Percentiles rank a stretch among this genome's conserved stretches.
These are phyloP conservation scores for Musa schizocarpa DNA, from an alignment of 176 grass and related monocot genomes.

Conservation along the genomic window DNA sequence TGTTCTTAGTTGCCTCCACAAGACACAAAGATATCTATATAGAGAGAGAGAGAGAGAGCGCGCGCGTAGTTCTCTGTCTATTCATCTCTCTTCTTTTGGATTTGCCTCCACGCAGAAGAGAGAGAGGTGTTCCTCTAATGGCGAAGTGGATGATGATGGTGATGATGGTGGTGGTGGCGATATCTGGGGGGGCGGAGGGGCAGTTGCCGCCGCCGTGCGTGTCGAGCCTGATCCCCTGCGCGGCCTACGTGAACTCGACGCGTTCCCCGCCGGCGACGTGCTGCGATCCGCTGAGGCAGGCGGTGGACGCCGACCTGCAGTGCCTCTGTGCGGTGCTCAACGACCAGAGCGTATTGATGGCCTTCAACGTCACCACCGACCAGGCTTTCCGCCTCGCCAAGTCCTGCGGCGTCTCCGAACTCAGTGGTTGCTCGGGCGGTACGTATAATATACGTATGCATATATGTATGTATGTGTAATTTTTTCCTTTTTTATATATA, in stretches of 20 bases:
- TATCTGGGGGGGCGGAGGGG: background rate
- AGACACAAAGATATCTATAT: too few relatives aligned
- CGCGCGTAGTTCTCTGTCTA: too few relatives aligned
- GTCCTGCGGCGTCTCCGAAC: background rate
- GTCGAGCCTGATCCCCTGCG: background rate
- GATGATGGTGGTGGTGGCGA: background rate
- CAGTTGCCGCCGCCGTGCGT: background rate
- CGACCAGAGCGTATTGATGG: background rate
- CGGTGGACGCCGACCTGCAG: background rate
- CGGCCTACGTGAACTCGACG: slow-evolving; percentile 13
- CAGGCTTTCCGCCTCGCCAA: background rate
- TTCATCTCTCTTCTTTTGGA: too few relatives aligned
- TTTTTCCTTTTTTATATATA: too few relatives aligned
- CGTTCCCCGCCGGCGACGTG: background rate
- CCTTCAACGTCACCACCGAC: background rate
- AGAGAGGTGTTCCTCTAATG: too few relatives aligned
- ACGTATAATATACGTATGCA: too few relatives aligned
- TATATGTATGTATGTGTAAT: too few relatives aligned
- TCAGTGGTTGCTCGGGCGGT: background rate
- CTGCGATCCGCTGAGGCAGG: slow-evolving; percentile 4
- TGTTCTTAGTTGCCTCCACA: too few relatives aligned
- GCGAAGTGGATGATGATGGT: background rate
- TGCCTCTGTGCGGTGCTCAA: slow-evolving; percentile 15
- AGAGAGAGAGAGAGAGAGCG: too few relatives aligned
- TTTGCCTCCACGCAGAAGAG: too few relatives aligned